Base-by-base conservation (phyloP, 768 basidiomycete species). In the Tephrocybe sp. region DNA sequence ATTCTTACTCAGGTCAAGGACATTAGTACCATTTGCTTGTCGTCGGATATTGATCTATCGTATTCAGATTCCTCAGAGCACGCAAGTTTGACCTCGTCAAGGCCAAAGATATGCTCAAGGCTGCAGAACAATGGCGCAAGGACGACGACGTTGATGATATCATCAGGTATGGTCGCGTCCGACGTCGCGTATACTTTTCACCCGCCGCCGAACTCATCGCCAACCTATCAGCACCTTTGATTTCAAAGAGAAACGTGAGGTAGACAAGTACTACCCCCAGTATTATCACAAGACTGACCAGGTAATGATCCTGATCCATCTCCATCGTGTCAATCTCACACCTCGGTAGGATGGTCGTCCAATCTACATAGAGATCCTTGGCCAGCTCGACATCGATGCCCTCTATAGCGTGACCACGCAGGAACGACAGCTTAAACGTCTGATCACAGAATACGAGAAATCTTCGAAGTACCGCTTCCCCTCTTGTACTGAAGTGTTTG, bases 201-300 rank as follows among this genome's bases (percentile, higher is more conserved):
- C 19, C 5, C 22, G 42, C 41, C 45, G 25, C 48, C 49, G n/a
- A n/a, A n/a, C 36, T 36, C 37, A 39, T 37, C 37, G 25, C 52
- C 5, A 34, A 21, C 13, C 13, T 9, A 21, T 5, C 19, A 92
- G 92, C 57, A 85, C 80, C 64, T 98, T 97, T 64, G 82, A 87
- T 44, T 98, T 95, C 69, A 80, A 79, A 48, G 94, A 97, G 69
- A 86, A 86, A 63, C 70, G 68, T 30, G 77, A 83, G 59, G 94
- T 98, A 7, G 83, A 93, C 77, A 88, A 90, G 71, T 92, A 88
- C 60, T 98, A 97, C 62, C 94, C 95, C 2, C 93, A 96, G 61
- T 97, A 82, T 69, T 97, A 98, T 68, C 96, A 98, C 75, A 95
- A 92, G 74, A 88, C 77, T 57, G 96, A 98, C 77, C 93, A 87